Base-by-base conservation (phyloP, 108 stramenopile species). In the Cyclostephanos invisitatus region DNA sequence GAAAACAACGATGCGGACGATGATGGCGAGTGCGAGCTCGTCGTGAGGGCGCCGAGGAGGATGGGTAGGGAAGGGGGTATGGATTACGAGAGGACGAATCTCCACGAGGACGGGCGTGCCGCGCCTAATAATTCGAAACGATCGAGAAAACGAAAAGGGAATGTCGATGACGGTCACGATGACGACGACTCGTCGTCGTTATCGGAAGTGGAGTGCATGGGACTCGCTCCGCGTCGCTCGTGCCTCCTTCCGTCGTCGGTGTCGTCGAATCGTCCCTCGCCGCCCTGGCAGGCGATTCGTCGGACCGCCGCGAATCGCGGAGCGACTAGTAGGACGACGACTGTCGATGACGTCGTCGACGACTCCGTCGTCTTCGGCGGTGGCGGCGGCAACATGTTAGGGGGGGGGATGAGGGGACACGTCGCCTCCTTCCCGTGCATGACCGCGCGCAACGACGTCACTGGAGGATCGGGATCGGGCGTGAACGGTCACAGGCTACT, bases 1-100 rank as follows among this genome's bases (percentile, higher is more conserved):
- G 57, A 70, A 11, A 60, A 71, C 44, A 60, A 71, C 15, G 70
- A 70, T 21, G 57, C 58, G 7, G 68, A 59, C 2, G 57, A 59
- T 7, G 57, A 47, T 12, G 36, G 15, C 3, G 44, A 2, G 24
- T 25, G 36, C 32, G 35, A 62, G 28, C 8, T 62, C 61, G 61
- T 35, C 22, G 61, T 62, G 1, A 15, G 21, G n/a, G 3, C 36
- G 35, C 8, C 35, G 35, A 10, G 3, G 21, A 29, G 61, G 2
- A 61, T 35, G 37, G 60, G n/a, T n/a, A n/a, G 32, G 32, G 32
- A 32, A 32, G 32, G 32, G n/a, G n/a, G n/a, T n/a, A n/a, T n/a
- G n/a, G n/a, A n/a, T n/a, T n/a, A n/a, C n/a, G n/a, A n/a, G n/a
- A n/a, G n/a, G n/a, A n/a, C n/a, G n/a, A n/a, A n/a, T n/a, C n/a